Evolutionary conservation across 345 rosid species (phyloP).

Genomic region (Erysimum cheiranthoides): DNA sequence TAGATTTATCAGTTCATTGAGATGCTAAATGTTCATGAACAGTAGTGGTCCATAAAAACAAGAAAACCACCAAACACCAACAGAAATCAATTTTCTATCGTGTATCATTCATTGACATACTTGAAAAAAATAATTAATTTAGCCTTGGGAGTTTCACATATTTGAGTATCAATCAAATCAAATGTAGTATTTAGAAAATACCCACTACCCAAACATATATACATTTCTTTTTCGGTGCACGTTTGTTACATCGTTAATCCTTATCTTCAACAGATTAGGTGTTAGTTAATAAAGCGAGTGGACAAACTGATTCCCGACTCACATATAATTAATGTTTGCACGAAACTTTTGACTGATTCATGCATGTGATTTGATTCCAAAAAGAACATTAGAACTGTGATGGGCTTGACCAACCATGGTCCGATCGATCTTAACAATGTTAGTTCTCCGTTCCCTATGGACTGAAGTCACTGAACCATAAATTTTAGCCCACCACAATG

Average conservation of each 20-base stretch:
- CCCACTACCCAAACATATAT: neutral
- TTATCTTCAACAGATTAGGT: conserved; percentile 4
- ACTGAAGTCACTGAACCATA: neutral
- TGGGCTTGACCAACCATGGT: conserved; percentile 19
- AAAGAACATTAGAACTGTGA: neutral
- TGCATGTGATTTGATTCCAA: conserved; percentile 9
- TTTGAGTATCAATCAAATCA: neutral
- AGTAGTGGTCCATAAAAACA: conserved; percentile 40
- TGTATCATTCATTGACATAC: conserved; percentile 19
- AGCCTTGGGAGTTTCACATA: conserved; percentile 9
- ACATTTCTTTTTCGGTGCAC: conserved; percentile 3
- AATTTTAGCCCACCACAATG: neutral
- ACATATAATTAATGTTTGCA: neutral
- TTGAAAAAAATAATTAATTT: neutral
- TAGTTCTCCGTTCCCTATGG: neutral
- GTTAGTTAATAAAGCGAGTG: neutral
- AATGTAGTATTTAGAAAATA: conserved; percentile 2
- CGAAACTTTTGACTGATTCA: neutral
- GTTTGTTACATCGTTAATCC: neutral
- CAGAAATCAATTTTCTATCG: neutral
- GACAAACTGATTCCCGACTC: neutral
- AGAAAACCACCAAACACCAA: conserved; percentile 35
- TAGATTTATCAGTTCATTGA: conserved; percentile 37
- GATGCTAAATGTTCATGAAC: conserved; percentile 32
- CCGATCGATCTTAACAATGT: neutral